These are phyloP conservation scores for Candida adriatica DNA, from an alignment of 805 yeast species.

Conservation along the genomic window DNA sequence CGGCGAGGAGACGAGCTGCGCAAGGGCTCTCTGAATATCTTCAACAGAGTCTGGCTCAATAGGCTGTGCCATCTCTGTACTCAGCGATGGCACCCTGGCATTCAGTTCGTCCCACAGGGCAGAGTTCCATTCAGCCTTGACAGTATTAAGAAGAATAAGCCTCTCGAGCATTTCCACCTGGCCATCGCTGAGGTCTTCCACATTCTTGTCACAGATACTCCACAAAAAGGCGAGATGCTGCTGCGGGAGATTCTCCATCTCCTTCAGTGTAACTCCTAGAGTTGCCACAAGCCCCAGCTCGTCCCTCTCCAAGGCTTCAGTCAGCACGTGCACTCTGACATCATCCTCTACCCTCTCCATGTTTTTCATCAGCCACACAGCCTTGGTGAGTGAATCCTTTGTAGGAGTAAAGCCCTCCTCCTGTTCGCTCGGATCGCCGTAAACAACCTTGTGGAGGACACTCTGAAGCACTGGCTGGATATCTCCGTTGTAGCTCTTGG, in stretches of 20 bases:
- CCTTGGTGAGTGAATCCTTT: constrained; percentile 18
- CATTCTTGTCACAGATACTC: neutral
- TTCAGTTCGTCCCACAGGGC: constrained; percentile 7
- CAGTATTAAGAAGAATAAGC: constrained; percentile 2
- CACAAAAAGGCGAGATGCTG: constrained; percentile 8
- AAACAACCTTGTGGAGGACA: constrained; percentile 31
- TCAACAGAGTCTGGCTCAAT: constrained; percentile 4
- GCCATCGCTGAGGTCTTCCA: neutral
- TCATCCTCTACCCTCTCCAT: constrained; percentile 12
- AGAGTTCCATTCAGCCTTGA: constrained; percentile 1
- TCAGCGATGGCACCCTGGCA: constrained; percentile 1
- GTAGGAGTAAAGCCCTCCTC: constrained; percentile 26
- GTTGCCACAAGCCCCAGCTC: constrained; percentile 7
- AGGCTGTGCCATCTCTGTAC: neutral
- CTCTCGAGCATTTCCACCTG: constrained; percentile 3
- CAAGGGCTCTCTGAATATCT: constrained; percentile 2
- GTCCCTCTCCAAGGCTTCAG: constrained; percentile 4
- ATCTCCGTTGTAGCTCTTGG: constrained; percentile 6
- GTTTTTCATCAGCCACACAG: constrained; percentile 20
- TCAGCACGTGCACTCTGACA: constrained; percentile 11
- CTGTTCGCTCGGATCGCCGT: constrained; percentile 32
- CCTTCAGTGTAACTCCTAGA: constrained; percentile 10
- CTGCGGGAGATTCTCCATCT: constrained; percentile 5
- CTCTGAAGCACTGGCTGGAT: constrained; percentile 22
- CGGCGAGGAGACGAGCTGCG: constrained; percentile 3